Evolutionary conservation across 371 early-diverging fungal species (phyloP).

Genomic region (Syncephalastrum monosporum): DNA sequence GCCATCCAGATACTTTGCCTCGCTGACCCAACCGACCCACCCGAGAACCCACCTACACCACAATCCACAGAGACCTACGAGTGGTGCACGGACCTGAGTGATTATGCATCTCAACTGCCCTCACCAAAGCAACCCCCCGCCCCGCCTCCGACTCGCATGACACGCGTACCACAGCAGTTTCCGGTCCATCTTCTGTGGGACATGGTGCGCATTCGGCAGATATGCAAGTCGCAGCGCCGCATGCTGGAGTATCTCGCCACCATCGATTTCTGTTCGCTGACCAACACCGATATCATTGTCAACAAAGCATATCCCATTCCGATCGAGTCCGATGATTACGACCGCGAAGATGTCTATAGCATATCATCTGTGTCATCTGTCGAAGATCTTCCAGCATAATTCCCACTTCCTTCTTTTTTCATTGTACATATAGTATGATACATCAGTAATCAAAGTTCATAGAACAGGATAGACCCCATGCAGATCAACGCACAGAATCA

Average conservation of each 20-base stretch:
- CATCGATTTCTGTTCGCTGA: no score
- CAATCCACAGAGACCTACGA: background rate
- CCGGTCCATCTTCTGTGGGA: constrained; percentile 27
- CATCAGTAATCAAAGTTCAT: no score
- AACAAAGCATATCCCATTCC: no score
- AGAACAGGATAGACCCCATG: no score
- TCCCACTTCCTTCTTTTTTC: no score
- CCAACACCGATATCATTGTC: no score
- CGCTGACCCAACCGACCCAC: constrained; percentile 10
- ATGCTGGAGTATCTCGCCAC: no score
- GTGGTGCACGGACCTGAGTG: constrained; percentile 16
- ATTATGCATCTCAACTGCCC: background rate
- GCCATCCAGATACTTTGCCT: constrained; percentile 24
- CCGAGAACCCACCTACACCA: constrained; percentile 1
- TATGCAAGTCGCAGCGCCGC: constrained; percentile 14
- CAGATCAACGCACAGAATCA: background rate
- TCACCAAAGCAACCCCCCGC: background rate
- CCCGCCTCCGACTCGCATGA: constrained; percentile 2
- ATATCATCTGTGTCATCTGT: constrained; percentile 21
- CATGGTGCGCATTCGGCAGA: constrained; percentile 29
- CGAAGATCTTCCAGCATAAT: constrained; percentile 48
- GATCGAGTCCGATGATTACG: no score
- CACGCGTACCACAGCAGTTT: constrained; percentile 10
- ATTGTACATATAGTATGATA: no score
- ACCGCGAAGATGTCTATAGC: no score